Evolutionary conservation across 352 stramenopile genomes (phyloP).

Genomic region (Phytophthora sansomeana): DNA sequence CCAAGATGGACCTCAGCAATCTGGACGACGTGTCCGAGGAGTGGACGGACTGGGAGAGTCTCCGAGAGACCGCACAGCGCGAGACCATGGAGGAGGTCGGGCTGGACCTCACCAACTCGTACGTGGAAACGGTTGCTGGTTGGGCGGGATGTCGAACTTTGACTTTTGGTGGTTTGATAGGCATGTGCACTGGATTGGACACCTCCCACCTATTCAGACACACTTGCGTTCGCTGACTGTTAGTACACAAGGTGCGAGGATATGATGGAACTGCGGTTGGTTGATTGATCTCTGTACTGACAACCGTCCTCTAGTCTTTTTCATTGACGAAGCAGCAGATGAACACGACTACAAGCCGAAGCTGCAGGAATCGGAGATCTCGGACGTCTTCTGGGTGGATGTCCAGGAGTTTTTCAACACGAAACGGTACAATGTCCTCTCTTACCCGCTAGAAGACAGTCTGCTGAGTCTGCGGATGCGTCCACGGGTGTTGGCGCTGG

Average conservation of each 20-base stretch:
- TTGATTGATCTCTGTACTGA: background rate
- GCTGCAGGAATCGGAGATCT: slow-evolving; percentile 74
- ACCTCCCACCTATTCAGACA: slow-evolving; percentile 63
- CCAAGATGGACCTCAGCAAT: slow-evolving; percentile 36
- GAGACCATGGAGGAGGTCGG: slow-evolving; percentile 89
- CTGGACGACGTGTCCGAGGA: slow-evolving; percentile 39
- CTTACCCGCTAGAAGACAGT: slow-evolving; percentile 70
- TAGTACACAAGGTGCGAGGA: slow-evolving; percentile 62
- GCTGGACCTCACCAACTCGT: slow-evolving; percentile 66
- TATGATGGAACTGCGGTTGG: background rate
- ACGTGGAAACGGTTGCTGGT: slow-evolving; percentile 27
- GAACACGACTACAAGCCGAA: slow-evolving; percentile 55
- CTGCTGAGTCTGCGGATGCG: slow-evolving; percentile 46
- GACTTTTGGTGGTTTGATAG: slow-evolving; percentile 30
- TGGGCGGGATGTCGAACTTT: background rate
- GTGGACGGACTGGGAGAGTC: slow-evolving; percentile 68
- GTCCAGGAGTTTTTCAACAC: slow-evolving; percentile 78
- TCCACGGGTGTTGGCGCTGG: slow-evolving; percentile 39
- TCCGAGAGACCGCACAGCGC: slow-evolving; percentile 72
- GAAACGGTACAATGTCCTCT: slow-evolving; percentile 58
- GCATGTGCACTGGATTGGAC: slow-evolving; percentile 74
- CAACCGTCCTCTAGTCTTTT: slow-evolving; percentile 60
- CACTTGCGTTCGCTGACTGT: slow-evolving; percentile 72
- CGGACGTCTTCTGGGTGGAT: slow-evolving; percentile 86
- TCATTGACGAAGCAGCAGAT: slow-evolving; percentile 62